These are phyloP conservation scores for Coniella vitis DNA, from an alignment of 2,329 filamentous ascomycete genomes.

Conservation along the genomic window DNA sequence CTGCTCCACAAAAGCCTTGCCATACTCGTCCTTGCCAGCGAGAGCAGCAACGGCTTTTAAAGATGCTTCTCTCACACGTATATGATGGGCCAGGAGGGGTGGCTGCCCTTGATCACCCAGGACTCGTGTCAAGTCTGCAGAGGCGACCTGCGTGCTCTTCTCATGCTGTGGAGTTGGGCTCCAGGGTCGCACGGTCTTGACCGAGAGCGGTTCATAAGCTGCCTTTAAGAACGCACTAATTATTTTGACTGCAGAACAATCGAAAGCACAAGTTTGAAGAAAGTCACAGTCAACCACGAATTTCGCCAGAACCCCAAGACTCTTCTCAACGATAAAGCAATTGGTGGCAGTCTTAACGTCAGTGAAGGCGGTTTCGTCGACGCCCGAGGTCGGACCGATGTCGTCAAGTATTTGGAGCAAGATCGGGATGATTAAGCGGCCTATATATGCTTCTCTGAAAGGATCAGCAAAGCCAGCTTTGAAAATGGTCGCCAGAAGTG, in stretches of 20 bases:
- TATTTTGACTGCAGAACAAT: conserved; percentile 46
- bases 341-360: conserved; percentile 33
- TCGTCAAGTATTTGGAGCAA: conserved; percentile 61
- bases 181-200: conserved; percentile 29
- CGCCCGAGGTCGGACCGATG: conserved; percentile 26
- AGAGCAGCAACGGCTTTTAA: conserved; percentile 78
- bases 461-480: conserved; percentile 60
- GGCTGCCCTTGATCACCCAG: conserved; percentile 58
- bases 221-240: conserved; percentile 43
- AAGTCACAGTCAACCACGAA: conserved; percentile 71
- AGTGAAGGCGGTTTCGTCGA: conserved; percentile 31
- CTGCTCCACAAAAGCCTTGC: conserved; percentile 74
- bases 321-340: conserved; percentile 57
- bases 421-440: conserved; percentile 62
- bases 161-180: conserved; percentile 24
- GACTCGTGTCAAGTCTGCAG: conserved; percentile 29
- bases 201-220: conserved; percentile 40
- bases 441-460: conserved; percentile 56
- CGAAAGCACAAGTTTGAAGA: conserved; percentile 75
- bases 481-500: conserved; percentile 62
- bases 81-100: conserved; percentile 57
- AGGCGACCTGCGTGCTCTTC: conserved; percentile 4
- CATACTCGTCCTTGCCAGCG: conserved; percentile 73
- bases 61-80: conserved; percentile 68
- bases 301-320: conserved; percentile 69